Conservation (phyloP, 2,329 filamentous ascomycete species). For the Beauveria sp. region DNA sequence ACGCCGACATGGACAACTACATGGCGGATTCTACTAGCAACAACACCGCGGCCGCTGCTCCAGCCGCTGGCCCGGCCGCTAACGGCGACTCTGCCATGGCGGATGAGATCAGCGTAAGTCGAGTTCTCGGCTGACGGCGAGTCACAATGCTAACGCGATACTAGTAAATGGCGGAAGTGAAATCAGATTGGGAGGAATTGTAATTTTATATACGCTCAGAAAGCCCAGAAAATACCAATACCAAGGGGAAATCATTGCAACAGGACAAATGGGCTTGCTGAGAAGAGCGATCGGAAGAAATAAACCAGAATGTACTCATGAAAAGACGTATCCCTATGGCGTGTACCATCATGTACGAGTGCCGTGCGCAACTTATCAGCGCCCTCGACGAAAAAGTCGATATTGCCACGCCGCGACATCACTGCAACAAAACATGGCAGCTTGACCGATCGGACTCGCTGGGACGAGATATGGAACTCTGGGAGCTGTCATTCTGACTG, state of each 20-base stretch:
- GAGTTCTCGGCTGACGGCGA: neutral
- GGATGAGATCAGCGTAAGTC: slow-evolving; percentile 49
- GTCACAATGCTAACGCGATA: neutral
- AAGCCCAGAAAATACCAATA: slow-evolving; percentile 5
- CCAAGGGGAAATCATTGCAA: neutral
- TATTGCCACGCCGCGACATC: neutral
- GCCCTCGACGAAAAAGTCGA: neutral
- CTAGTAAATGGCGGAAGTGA: neutral
- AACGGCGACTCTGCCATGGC: slow-evolving; percentile 57
- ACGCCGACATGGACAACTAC: slow-evolving; percentile 97
- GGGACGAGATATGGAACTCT: neutral
- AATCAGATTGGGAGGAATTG: neutral
- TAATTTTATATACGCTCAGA: slow-evolving; percentile 8
- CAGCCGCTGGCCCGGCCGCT: slow-evolving; percentile 37
- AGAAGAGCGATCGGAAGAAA: neutral
- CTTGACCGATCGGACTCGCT: neutral
- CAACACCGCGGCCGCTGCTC: slow-evolving; percentile 38
- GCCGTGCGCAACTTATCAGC: neutral
- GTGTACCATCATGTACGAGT: neutral
- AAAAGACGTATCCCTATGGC: neutral
- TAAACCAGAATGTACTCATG: neutral
- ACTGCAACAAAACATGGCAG: neutral
- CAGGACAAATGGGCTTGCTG: slow-evolving; percentile 7
- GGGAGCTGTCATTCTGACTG: neutral
- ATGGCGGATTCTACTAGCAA: slow-evolving; percentile 48